Base-by-base conservation (phyloP, 1,284 basidiomycete species). In the Microbotryum violaceum region DNA sequence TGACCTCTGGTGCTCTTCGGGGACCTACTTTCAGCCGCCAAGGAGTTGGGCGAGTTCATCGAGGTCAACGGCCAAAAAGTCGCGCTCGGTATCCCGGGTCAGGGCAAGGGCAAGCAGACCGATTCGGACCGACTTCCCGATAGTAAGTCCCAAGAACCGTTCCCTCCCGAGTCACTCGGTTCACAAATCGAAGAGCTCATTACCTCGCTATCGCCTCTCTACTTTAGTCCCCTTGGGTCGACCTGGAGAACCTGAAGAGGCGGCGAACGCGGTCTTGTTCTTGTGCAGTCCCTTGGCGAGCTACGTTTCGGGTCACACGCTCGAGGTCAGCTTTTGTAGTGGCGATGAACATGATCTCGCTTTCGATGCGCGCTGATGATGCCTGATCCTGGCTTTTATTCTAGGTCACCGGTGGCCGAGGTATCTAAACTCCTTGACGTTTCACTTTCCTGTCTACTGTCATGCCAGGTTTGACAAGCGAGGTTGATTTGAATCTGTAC, bases 1-100 rank as follows among this genome's bases (percentile, higher is more conserved):
- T 42, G 37, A 42, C 12, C 12, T 42, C 16, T 42, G 31, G 8
- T 31, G 14, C 37, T 18, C 37, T 18, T 42, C 16, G 37, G 12
- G 37, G 37, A 37, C 37, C 37, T 37, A 27, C 27, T 37, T 16
- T 37, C 37, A 42, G 37, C 37, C 37, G 81, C 86, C 4, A 90
- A 91, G 76, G 89, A 89, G 72, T 80, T 79, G 1, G 89, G 89
- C 50, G 85, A 77, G 54, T 79, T 79, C 50, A 89, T 91, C 74
- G 84, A 86, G 73, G 86, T 91, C 58, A 83, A 85, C 67, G 89
- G 89, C 18, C 87, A 90, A 79, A 85, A 87, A 74, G 86, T 91
- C 65, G 83, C 37, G 12, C 37, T 42, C 37, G 37, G 37, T 42
- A 42, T 42, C 12, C 37, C 37, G 37, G 37, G 37, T 42, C 37